phyloP scores from a whole-genome alignment of 2,329 filamentous ascomycete genomes.

The Claviceps pusilla region DNA sequence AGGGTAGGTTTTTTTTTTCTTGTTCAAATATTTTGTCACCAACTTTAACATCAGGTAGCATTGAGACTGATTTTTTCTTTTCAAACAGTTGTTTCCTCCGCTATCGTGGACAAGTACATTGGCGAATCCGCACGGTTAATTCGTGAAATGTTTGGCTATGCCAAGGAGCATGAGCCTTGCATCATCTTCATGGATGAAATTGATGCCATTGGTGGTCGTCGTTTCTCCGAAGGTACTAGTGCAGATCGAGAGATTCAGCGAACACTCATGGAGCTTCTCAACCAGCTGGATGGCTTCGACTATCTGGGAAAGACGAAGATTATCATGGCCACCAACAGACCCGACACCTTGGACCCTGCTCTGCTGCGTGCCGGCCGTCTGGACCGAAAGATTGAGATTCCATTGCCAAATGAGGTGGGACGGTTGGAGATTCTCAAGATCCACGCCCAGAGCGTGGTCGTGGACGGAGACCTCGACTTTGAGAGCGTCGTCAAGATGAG shows the following conservation, averaged over 20 bases:
- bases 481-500: slow-evolving; percentile 99
- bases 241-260: slow-evolving; percentile 97
- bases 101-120: slow-evolving; percentile 99
- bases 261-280: slow-evolving; percentile 95
- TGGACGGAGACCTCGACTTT: slow-evolving; percentile 93
- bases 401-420: slow-evolving; percentile 90
- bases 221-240: slow-evolving; percentile 94
- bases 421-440: slow-evolving; percentile 97
- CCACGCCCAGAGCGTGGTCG: slow-evolving; percentile 69
- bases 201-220: slow-evolving; percentile 89
- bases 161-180: slow-evolving; percentile 97
- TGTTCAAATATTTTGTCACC: background rate
- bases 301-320: slow-evolving; percentile 99
- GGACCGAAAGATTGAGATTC: slow-evolving; percentile 96
- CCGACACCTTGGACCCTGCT: slow-evolving; percentile 87
- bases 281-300: slow-evolving; percentile 97
- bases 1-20: slow-evolving; percentile 44
- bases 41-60: background rate
- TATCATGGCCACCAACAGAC: slow-evolving; percentile 98
- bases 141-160: slow-evolving; percentile 98
- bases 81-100: slow-evolving; percentile 75
- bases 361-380: slow-evolving; percentile 82
- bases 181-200: slow-evolving; percentile 99
- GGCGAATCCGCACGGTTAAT: slow-evolving; percentile 95
- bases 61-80: slow-evolving; percentile 8